A percentile compares a stretch with the other conserved stretches of the same genome.
These are phyloP conservation scores for Cyberlindnera bimundalis DNA, from an alignment of 805 yeast genomes.

Conservation along the genomic window DNA sequence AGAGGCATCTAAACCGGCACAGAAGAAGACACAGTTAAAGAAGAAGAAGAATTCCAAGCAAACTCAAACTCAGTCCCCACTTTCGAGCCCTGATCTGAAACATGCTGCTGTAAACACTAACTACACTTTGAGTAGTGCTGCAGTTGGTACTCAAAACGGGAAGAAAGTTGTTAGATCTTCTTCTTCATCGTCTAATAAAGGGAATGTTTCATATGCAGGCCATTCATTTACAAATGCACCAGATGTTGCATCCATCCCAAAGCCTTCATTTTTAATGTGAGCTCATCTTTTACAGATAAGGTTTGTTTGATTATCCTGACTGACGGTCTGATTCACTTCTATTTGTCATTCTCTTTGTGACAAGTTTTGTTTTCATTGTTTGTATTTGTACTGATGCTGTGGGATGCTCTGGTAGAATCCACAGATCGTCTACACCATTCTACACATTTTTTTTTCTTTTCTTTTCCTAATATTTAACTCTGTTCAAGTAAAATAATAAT, in stretches of 20 bases:
- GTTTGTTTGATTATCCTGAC: no score
- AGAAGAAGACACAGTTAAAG: background rate
- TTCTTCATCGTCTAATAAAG: background rate
- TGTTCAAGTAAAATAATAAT: no score
- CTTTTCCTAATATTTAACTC: no score
- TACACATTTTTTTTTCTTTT: no score
- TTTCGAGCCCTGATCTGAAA: constrained; percentile 2
- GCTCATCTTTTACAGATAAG: no score
- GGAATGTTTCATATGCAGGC: background rate
- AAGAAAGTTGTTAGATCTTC: background rate
- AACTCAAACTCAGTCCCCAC: background rate
- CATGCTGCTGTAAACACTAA: background rate
- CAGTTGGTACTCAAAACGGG: background rate
- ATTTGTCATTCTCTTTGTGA: no score
- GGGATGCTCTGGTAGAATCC: no score
- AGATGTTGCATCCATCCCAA: constrained; percentile 1
- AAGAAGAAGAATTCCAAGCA: background rate
- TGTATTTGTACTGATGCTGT: no score
- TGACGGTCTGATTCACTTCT: no score
- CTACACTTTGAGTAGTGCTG: background rate
- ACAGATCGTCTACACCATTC: no score
- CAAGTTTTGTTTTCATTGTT: no score
- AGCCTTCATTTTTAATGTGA: constrained; percentile 35
- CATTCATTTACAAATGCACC: constrained; percentile 1
- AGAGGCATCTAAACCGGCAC: background rate